Evolutionary conservation across 306 rosid species (phyloP).

Genomic region (Canavalia ensiformis): DNA sequence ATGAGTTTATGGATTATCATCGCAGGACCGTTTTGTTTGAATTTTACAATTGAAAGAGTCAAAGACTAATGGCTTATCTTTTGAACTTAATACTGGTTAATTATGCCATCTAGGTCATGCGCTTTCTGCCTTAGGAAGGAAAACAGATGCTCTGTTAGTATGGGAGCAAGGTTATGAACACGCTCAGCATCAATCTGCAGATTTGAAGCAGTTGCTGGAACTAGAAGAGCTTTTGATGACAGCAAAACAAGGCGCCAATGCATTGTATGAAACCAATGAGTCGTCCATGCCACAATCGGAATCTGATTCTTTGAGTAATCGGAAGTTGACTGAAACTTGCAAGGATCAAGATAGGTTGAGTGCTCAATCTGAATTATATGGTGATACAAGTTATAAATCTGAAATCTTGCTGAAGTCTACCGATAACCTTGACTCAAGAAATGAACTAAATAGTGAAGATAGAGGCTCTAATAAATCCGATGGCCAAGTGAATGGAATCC

Average conservation of each 20-base stretch:
- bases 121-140: conserved; percentile 78
- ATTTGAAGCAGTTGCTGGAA: conserved; percentile 88
- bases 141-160: conserved; percentile 78
- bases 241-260: conserved; percentile 61
- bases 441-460: conserved; percentile 58
- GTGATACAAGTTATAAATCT: conserved; percentile 54
- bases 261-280: conserved; percentile 50
- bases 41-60: not conserved
- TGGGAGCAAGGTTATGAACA: conserved; percentile 92
- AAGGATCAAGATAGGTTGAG: conserved; percentile 47
- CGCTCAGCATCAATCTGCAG: conserved; percentile 75
- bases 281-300: conserved; percentile 47
- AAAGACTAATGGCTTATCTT: conserved; percentile 12
- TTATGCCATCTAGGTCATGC: conserved; percentile 71
- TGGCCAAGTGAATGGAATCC: conserved; percentile 65
- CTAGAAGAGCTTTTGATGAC: conserved; percentile 77
- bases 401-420: conserved; percentile 56
- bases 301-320: conserved; percentile 50
- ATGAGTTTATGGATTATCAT: not conserved
- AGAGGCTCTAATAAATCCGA: conserved; percentile 54
- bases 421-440: conserved; percentile 51
- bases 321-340: conserved; percentile 49
- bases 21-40: not conserved
- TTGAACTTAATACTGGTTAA: conserved; percentile 23
- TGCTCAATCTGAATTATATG: conserved; percentile 55